Conservation (phyloP, 2,329 filamentous ascomycete species). For the Diaporthe citri region DNA sequence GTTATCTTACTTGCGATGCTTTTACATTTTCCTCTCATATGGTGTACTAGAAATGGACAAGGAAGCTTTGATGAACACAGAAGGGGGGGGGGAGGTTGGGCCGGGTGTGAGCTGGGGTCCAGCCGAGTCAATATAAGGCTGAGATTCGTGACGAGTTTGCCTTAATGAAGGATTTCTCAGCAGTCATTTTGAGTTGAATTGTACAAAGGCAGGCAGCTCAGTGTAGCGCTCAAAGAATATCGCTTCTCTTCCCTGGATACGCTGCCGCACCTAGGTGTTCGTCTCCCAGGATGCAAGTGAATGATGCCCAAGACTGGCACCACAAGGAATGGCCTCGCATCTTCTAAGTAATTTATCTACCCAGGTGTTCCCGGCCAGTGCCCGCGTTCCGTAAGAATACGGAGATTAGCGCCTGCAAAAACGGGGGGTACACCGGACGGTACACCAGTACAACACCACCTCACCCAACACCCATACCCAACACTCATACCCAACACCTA, state of each 20-base stretch:
- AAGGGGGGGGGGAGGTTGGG: constrained; percentile 8
- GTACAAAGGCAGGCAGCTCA: constrained; percentile 32
- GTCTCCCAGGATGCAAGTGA: neutral
- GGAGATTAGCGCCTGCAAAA: too few species aligned
- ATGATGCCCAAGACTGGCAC: neutral
- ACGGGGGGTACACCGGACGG: too few species aligned
- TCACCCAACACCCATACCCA: too few species aligned
- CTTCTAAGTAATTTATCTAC: neutral
- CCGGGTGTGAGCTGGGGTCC: constrained; percentile 13
- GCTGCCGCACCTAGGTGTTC: neutral
- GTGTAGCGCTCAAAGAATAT: constrained; percentile 38
- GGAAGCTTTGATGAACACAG: constrained; percentile 14
- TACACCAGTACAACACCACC: too few species aligned
- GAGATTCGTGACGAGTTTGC: constrained; percentile 34
- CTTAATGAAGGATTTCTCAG: constrained; percentile 31
- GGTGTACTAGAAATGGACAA: constrained; percentile 39
- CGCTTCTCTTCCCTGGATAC: constrained; percentile 30
- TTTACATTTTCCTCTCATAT: constrained; percentile 21
- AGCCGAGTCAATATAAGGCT: constrained; percentile 29
- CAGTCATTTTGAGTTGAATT: constrained; percentile 25
- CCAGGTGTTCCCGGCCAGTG: neutral
- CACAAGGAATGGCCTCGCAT: neutral
- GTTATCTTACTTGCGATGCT: constrained; percentile 37
- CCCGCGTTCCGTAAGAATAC: neutral
- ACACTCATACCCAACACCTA: too few species aligned